A percentile compares a stretch with the other conserved stretches of the same genome.
Conservation (phyloP, 331 rosid genomes). For the Saraca asoca region DNA sequence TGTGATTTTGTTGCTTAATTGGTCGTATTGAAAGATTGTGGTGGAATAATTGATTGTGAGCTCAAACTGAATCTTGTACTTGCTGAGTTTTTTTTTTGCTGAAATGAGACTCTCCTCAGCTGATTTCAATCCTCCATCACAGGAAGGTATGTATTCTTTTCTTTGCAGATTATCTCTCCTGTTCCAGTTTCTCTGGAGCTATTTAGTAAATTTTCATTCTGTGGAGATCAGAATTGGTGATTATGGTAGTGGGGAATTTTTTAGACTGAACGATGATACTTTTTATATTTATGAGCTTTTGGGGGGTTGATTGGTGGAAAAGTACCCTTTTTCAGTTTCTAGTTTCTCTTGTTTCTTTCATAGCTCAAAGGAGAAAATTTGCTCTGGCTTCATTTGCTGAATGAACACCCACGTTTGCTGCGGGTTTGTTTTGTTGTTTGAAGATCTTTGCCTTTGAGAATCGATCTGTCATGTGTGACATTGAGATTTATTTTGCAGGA, state of each 20-base stretch:
- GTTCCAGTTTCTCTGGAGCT: conserved; percentile 17
- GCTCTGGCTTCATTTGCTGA: conserved; percentile 29
- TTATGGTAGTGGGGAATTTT: no score
- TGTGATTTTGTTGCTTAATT: no score
- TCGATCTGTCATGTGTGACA: conserved; percentile 28
- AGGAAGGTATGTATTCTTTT: conserved; percentile 41
- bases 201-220: conserved; percentile 18
- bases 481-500: conserved; percentile 59
- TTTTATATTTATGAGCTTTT: no score
- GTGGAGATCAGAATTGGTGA: neutral
- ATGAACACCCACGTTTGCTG: neutral
- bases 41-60: conserved; percentile 11
- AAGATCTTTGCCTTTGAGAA: conserved; percentile 34
- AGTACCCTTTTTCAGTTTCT: neutral
- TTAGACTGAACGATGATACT: no score
- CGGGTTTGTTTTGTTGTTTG: conserved; percentile 24
- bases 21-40: no score
- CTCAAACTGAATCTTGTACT: no score
- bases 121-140: conserved; percentile 50
- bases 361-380: conserved; percentile 16
- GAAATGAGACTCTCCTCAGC: conserved; percentile 56
- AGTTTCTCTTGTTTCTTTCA: conserved; percentile 17
- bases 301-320: neutral
- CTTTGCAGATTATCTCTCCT: conserved; percentile 28
- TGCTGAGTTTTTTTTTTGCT: conserved; percentile 22